Evolutionary conservation across 805 yeast genomes (phyloP), one percentile per base, ranked within the genome.

Genomic region (Metschnikowia drakensbergensis): DNA sequence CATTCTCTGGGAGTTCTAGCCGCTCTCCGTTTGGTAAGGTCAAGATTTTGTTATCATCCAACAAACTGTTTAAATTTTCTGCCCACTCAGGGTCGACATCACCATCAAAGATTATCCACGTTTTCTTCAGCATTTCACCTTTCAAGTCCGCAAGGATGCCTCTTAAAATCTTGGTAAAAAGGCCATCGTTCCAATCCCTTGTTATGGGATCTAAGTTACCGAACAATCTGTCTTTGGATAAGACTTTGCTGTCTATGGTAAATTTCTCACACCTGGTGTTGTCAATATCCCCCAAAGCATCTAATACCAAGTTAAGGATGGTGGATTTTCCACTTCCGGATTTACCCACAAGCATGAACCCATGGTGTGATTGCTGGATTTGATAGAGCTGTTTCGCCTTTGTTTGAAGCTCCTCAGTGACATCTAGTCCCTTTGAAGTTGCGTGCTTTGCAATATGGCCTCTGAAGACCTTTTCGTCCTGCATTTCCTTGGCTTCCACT

Each of bases 21-120:
- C 97, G 77, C 62, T 92, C 98, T 35, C 98, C 98, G 60, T 82
- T 89, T 0, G 98, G 94, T 7, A 92, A 69, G 0, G 97, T 90
- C 37, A 92, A 66, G 1, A 86, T 54, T 53, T 79, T 82, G 65
- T 90, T 92, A 55, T 92, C 98, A 66, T 92, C 98, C 13, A 92
- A 71, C 7, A 90, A 94, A 68, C 96, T 86, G 68, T 92, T 92
- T 54, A 92, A 69, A 48, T 86, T 85, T 58, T 92, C 98, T 1
- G 88, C 88, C 96, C 97, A 92, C 35, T 81, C 83, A 0, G 98
- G 97, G 61, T 92, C 97, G 32, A 92, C 79, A 57, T 89, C 96
- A 35, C 97, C 95, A 65, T 92, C 97, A 60, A 92, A 86, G 0
- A 91, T 76, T 50, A 92, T 76, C 94, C 96, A 90, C 11, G 82